Conservation (phyloP, 164 flowering plant genomes). For the Tinospora cordifolia region DNA sequence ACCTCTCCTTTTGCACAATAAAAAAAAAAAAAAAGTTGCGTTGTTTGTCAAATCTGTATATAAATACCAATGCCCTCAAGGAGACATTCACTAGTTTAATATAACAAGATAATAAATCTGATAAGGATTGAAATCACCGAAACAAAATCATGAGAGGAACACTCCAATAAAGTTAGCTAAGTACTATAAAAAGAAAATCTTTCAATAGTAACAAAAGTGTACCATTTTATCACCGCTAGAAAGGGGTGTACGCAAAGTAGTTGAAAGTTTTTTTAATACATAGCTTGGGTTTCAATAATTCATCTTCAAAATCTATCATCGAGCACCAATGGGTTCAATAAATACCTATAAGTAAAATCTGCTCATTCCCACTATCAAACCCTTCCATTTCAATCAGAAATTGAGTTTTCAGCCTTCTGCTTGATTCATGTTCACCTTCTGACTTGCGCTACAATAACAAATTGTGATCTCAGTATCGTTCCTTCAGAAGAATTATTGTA, state of each 20-base stretch:
- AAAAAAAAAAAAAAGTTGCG: background rate
- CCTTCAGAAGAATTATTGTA: background rate
- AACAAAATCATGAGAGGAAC: background rate
- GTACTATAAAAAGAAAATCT: background rate
- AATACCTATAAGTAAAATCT: constrained; percentile 88
- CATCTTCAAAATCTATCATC: background rate
- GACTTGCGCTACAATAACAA: constrained; percentile 77
- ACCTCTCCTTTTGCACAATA: background rate
- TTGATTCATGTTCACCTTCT: constrained; percentile 98
- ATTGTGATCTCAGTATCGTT: constrained; percentile 11
- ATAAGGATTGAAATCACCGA: background rate
- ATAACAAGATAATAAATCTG: background rate
- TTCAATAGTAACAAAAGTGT: background rate
- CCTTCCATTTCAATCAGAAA: constrained; percentile 99
- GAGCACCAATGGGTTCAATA: background rate
- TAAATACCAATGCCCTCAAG: background rate
- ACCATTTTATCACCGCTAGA: background rate
- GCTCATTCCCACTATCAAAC: constrained; percentile 91
- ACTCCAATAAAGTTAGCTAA: background rate
- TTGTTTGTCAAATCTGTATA: background rate
- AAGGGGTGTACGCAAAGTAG: background rate
- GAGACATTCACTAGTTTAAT: background rate
- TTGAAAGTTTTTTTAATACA: background rate
- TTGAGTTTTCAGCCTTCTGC: constrained; percentile 92
- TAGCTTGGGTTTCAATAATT: constrained; percentile 1